These are phyloP conservation scores for Populus tomentosa DNA, from an alignment of 441 rosid genomes.

Conservation along the genomic window DNA sequence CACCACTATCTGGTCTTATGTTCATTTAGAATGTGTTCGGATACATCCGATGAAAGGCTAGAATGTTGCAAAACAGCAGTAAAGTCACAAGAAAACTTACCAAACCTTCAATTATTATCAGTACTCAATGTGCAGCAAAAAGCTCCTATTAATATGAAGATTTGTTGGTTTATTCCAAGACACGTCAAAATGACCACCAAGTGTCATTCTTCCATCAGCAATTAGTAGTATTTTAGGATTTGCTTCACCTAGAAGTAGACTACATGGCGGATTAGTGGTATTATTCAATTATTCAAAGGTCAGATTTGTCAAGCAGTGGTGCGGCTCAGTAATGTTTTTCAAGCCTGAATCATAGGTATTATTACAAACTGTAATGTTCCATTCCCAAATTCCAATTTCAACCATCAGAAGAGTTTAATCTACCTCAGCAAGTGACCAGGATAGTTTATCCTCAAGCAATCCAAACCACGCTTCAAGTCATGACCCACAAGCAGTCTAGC, in stretches of 20 bases:
- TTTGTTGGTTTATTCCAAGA: neutral
- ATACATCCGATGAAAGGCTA: neutral
- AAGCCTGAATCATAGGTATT: neutral
- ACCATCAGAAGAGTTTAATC: neutral
- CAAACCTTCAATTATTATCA: neutral
- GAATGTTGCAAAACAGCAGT: neutral
- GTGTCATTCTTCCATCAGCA: neutral
- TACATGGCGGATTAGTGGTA: neutral
- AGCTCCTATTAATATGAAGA: neutral
- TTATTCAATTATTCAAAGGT: neutral
- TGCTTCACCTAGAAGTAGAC: conserved; percentile 5
- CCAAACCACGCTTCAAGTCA: conserved; percentile 53
- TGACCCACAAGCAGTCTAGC: conserved; percentile 75
- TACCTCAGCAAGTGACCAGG: conserved; percentile 67
- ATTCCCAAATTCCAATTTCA: neutral
- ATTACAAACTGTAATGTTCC: neutral
- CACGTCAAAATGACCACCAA: neutral
- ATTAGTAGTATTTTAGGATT: neutral
- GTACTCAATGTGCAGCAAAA: neutral
- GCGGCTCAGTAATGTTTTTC: neutral
- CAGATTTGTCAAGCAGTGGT: neutral
- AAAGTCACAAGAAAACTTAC: neutral
- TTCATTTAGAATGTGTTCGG: neutral
- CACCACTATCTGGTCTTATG: neutral
- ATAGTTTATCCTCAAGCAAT: conserved; percentile 54